Evolutionary conservation across 768 basidiomycete genomes (phyloP), one percentile per base, ranked within the genome.

Genomic region (Pleurotus ostreatus): DNA sequence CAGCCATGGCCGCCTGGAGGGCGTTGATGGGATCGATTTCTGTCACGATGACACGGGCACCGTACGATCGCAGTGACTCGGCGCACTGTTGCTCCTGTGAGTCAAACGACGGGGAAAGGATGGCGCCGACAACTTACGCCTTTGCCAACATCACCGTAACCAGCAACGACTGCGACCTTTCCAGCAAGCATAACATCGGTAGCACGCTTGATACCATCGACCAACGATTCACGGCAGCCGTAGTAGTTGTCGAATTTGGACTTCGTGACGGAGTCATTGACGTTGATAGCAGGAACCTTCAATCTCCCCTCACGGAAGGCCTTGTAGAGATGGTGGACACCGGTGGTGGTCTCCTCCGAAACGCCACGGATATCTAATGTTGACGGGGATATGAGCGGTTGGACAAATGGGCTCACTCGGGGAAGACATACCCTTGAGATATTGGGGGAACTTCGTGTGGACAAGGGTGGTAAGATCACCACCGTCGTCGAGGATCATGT

Each of bases 1-100:
- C 97, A 67, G 94, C 94, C 97, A 99, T 99, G 55, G 95, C 96
- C 63, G 97, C 97, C 73, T 99, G 97, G 58, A 99, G 89, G 49
- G 96, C 97, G 72, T 99, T 99, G 87, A 99, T 99, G 61, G 97
- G 97, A 76, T 99, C 97, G 70, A 99, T 97, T 74, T 99, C 97
- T 61, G 97, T 98, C 68, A 99, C 71, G 65, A 99, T 65, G 43
- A 98, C 96, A 66, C 97, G 95, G 61, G 94, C 86, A 70, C 97
- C 97, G 72, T 98, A 99, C n/a, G 94, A 91, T 51, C 86, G 84
- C 65, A 99, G 86, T 18, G 97, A 93, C 74, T 98, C 94, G 55
- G 96, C 96, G 71, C 97, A 99, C 92, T 94, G 62, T n/a, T 52
- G 9, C 30, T 4, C 30, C 30, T 34, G 11, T 34, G 30, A 34